A percentile compares a stretch with the other conserved stretches of the same genome.
Evolutionary conservation across 139 green algal species (phyloP).

Genomic region (Chlamydomonas sphaeroides): DNA sequence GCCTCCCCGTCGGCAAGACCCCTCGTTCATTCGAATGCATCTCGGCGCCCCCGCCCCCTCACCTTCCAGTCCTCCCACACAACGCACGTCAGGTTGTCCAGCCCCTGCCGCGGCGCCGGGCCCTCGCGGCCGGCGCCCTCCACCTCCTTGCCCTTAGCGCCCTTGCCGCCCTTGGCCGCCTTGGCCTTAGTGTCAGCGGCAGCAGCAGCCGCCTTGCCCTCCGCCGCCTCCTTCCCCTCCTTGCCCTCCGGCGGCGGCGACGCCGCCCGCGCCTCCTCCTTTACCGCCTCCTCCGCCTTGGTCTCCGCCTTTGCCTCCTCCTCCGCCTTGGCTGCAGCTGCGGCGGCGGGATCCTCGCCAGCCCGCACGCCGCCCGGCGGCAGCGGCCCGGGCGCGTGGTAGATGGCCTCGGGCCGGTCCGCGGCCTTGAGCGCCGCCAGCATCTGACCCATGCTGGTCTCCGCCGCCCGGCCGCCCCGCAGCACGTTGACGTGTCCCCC

Average conservation of each 20-base stretch:
- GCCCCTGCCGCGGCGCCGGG: neutral
- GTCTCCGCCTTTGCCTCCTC: neutral
- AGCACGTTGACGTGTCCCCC: slow-evolving; percentile 27
- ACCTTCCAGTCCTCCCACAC: slow-evolving; percentile 40
- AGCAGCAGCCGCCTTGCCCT: neutral
- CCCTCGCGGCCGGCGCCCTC: neutral
- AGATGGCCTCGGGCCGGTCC: neutral
- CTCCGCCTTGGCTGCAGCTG: neutral
- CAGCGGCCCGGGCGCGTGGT: neutral
- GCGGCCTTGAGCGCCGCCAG: slow-evolving; percentile 37
- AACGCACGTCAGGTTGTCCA: slow-evolving; percentile 38
- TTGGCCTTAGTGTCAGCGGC: neutral
- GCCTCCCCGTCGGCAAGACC: no score
- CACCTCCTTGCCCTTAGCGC: neutral
- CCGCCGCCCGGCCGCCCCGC: neutral
- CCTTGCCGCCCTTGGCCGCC: neutral
- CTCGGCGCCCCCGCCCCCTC: neutral
- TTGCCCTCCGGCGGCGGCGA: neutral
- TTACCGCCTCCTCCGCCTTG: neutral
- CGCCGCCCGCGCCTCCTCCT: neutral
- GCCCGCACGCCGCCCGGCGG: neutral
- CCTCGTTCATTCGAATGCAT: no score
- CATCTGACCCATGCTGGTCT: slow-evolving; percentile 27
- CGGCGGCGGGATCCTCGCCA: neutral
- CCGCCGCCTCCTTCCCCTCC: neutral